phyloP scores from a whole-genome alignment of 768 basidiomycete species.

The Suillus subluteus region DNA sequence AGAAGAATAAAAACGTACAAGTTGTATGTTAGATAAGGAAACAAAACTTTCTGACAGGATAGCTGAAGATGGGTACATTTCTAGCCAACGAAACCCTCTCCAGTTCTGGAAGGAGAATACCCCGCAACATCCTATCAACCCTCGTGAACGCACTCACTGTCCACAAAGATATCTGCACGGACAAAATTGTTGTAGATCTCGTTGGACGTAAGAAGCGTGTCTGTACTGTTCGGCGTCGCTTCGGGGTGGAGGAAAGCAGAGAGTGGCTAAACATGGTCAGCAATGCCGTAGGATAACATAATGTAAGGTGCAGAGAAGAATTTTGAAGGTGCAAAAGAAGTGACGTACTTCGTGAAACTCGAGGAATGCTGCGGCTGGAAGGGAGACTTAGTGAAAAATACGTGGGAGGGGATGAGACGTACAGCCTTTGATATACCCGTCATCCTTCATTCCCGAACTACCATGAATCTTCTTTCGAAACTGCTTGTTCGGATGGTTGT shows the following conservation, averaged over 20 bases:
- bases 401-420: conserved; percentile 26
- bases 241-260: conserved; percentile 68
- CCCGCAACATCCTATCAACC: background rate
- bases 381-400: conserved; percentile 7
- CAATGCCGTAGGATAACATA: background rate
- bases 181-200: conserved; percentile 79
- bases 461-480: conserved; percentile 78
- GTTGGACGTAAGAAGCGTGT: conserved; percentile 68
- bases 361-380: conserved; percentile 63
- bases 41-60: no score
- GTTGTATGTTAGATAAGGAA: background rate
- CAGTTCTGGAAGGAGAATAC: background rate
- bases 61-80: background rate
- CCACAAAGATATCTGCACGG: conserved; percentile 50
- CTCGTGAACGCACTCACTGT: background rate
- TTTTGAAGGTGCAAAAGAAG: background rate
- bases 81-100: background rate
- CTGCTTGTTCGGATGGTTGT: conserved; percentile 51
- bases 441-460: conserved; percentile 61
- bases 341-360: conserved; percentile 65
- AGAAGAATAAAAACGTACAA: background rate
- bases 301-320: background rate
- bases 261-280: conserved; percentile 44
- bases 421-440: conserved; percentile 65
- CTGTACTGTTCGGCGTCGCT: conserved; percentile 45